phyloP scores from a whole-genome alignment of 805 yeast genomes.

The Candida cerambycidarum region DNA sequence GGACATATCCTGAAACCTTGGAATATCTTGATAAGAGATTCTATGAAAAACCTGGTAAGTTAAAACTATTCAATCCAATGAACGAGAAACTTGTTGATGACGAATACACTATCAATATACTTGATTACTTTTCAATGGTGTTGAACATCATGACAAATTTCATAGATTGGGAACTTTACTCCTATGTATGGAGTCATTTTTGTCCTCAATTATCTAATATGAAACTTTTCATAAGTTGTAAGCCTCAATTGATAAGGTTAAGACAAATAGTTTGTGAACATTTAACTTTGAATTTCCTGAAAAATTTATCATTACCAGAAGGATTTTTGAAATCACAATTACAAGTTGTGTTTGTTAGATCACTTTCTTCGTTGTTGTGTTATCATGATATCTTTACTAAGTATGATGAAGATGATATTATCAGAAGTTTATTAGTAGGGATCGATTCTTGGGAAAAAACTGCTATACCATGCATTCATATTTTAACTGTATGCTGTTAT shows the following conservation, averaged over 20 bases:
- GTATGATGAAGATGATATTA: constrained; percentile 61
- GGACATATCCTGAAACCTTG: constrained; percentile 64
- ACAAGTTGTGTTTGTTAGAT: constrained; percentile 63
- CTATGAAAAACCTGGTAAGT: constrained; percentile 39
- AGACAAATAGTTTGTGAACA: constrained; percentile 58
- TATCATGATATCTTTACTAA: constrained; percentile 55
- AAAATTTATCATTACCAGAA: constrained; percentile 39
- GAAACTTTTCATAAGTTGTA: constrained; percentile 45
- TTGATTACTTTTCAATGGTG: constrained; percentile 52
- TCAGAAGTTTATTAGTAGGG: constrained; percentile 59
- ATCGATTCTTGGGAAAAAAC: constrained; percentile 76
- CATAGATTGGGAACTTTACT: constrained; percentile 69
- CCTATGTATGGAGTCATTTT: constrained; percentile 64
- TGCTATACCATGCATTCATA: constrained; percentile 74
- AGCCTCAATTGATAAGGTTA: constrained; percentile 38
- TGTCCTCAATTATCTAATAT: constrained; percentile 68
- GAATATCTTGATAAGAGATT: constrained; percentile 46
- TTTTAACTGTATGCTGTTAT: constrained; percentile 73
- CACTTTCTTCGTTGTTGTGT: constrained; percentile 61
- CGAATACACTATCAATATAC: constrained; percentile 38
- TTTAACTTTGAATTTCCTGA: constrained; percentile 49
- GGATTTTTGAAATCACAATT: constrained; percentile 55
- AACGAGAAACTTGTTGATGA: constrained; percentile 19
- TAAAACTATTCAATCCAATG: constrained; percentile 18
- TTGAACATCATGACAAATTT: constrained; percentile 50